These are phyloP conservation scores for Colletotrichum scovillei DNA, from an alignment of 2,329 filamentous ascomycete species.

Conservation along the genomic window DNA sequence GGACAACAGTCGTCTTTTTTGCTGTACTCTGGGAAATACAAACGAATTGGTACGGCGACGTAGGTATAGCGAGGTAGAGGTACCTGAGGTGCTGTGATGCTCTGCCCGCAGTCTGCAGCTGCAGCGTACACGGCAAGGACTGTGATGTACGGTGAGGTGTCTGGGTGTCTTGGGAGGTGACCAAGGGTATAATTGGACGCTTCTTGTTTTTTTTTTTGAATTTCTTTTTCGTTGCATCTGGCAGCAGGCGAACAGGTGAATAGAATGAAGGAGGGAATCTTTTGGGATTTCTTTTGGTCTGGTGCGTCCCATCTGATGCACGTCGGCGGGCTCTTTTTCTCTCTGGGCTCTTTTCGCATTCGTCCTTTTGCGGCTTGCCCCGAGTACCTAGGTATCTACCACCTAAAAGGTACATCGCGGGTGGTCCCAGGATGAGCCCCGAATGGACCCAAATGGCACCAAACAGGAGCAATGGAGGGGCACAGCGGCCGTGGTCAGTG, in stretches of 20 bases:
- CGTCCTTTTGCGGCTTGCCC: not conserved
- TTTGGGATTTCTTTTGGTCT: not conserved
- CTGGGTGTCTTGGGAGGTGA: not conserved
- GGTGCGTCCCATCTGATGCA: not conserved
- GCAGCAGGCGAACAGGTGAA: not conserved
- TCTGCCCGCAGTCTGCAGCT: not conserved
- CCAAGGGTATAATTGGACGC: not conserved
- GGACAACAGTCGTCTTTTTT: not conserved
- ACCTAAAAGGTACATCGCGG: no score
- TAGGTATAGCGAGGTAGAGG: no score
- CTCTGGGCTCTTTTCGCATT: not conserved
- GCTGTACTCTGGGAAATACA: no score
- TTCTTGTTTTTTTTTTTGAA: not conserved
- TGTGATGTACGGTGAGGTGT: not conserved
- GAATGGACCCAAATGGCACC: no score
- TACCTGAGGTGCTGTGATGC: no score
- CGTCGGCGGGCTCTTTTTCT: conserved; percentile 10
- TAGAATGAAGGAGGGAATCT: not conserved
- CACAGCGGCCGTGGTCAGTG: not conserved
- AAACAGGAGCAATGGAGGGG: conserved; percentile 13
- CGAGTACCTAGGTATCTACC: not conserved
- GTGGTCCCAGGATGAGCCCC: no score
- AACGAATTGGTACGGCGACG: no score
- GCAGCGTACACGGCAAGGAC: not conserved
- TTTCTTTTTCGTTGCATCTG: not conserved